Base-by-base conservation (phyloP, 1,284 basidiomycete species). In the Moesziomyces sp. region DNA sequence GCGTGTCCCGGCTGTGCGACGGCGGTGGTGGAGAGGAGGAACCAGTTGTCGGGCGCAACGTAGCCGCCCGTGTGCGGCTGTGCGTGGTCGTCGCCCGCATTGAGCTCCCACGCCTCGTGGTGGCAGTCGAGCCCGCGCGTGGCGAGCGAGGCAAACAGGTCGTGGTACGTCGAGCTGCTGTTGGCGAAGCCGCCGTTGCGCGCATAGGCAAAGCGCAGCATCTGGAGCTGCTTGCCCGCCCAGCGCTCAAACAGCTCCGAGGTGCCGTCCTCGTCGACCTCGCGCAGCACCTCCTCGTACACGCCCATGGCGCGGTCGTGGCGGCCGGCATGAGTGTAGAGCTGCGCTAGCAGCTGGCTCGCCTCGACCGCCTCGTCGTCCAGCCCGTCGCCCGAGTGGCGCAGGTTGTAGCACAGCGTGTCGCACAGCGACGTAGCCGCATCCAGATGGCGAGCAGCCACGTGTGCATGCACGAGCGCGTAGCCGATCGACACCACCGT, bases 201-300 rank as follows among this genome's bases (percentile, higher is more conserved):
- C 30, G 30, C 30, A 30, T 30, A 30, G 2, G 30, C 30, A 30
- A 30, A 30, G 30, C 30, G 30, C 30, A 30, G 30, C 30, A 30
- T 30, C 30, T 51, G 35, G 35, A 51, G 24, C 23, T 51, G 49
- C 35, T 5, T 9, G 7, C 13, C 38, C 5, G 49, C 49, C 49
- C 49, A 51, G 23, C 13, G 23, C 13, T 8, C 35, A 7, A 50
- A 50, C 48, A 50, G 18, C 21, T 42, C 49, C 13, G 30, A 30
- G 30, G 21, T 24, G 4, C 49, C 49, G 14, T 51, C 49, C 23
- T 51, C 49, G 35, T 51, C 38, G 6, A 51, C 38, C 28, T 51
- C 49, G 21, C 49, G 35, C 38, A 51, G 16, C 21, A 51, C 49
- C 49, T 51, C 49, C n/a, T 51, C 49, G 49, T 51, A 51, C 49